These are phyloP conservation scores for Malassezia dermatis DNA, from an alignment of 1,284 basidiomycete species.

Conservation along the genomic window DNA sequence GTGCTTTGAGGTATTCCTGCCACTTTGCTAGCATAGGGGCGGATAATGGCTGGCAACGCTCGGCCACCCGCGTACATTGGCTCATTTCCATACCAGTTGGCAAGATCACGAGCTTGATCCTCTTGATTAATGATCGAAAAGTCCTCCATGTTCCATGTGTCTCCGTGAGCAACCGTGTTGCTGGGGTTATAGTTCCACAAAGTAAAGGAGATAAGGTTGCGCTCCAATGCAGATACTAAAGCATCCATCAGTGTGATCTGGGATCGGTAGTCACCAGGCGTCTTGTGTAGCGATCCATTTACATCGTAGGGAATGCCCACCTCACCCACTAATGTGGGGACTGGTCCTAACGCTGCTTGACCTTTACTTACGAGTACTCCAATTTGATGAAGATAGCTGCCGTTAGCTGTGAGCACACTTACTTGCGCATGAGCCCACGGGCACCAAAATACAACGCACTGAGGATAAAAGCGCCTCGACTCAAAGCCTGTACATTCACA, in stretches of 20 bases:
- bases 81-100: constrained; percentile 50
- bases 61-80: constrained; percentile 67
- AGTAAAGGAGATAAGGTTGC: constrained; percentile 41
- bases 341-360: constrained; percentile 24
- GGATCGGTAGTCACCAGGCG: constrained; percentile 57
- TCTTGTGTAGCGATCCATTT: constrained; percentile 24
- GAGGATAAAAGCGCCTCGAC: constrained; percentile 34
- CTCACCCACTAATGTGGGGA: constrained; percentile 41
- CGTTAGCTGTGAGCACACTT: not conserved
- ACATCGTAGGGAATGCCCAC: constrained; percentile 44
- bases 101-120: constrained; percentile 9
- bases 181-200: constrained; percentile 90
- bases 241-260: constrained; percentile 48
- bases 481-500: constrained; percentile 44
- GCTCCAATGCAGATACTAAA: constrained; percentile 43
- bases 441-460: constrained; percentile 38
- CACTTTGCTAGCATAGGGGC: constrained; percentile 46
- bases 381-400: constrained; percentile 24
- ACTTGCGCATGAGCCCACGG: constrained; percentile 28
- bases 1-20: constrained; percentile 38
- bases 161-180: constrained; percentile 68
- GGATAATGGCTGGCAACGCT: constrained; percentile 59
- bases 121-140: constrained; percentile 66
- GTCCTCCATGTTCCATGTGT: constrained; percentile 82
- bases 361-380: constrained; percentile 20